These are phyloP conservation scores for Lippia alba DNA, from an alignment of 305 asterid genomes.

Conservation along the genomic window DNA sequence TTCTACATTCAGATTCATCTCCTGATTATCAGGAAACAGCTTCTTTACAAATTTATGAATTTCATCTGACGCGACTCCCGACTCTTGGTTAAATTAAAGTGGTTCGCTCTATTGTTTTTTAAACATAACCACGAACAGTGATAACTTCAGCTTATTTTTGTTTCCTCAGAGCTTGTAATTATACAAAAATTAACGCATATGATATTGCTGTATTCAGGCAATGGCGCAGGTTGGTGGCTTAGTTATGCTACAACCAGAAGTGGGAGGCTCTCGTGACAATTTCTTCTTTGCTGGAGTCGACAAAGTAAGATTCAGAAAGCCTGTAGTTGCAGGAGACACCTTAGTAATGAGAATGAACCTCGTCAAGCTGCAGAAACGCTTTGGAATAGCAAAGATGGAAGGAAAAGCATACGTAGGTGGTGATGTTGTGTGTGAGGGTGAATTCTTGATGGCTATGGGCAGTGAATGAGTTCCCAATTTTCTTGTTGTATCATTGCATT, in stretches of 20 bases:
- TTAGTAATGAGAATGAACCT: conserved; percentile 92
- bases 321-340: conserved; percentile 91
- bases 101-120: neutral
- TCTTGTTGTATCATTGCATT: conserved; percentile 1
- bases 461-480: conserved; percentile 34
- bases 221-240: conserved; percentile 97
- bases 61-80: neutral
- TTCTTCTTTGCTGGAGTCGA: conserved; percentile 94
- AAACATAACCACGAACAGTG: conserved; percentile 1
- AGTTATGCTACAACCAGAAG: conserved; percentile 91
- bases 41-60: neutral
- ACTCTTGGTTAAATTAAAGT: neutral
- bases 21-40: neutral
- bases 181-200: conserved; percentile 21
- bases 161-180: conserved; percentile 14
- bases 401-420: conserved; percentile 80
- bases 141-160: neutral
- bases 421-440: conserved; percentile 73
- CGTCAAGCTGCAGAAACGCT: conserved; percentile 76
- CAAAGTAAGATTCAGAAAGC: conserved; percentile 88
- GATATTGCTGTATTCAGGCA: conserved; percentile 58
- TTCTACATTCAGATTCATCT: neutral
- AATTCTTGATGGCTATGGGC: conserved; percentile 66
- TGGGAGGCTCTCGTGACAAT: conserved; percentile 77
- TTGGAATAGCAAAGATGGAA: conserved; percentile 87